These are phyloP conservation scores for Exsudoporus floridanus DNA, from an alignment of 1,284 basidiomycete genomes.

Conservation along the genomic window DNA sequence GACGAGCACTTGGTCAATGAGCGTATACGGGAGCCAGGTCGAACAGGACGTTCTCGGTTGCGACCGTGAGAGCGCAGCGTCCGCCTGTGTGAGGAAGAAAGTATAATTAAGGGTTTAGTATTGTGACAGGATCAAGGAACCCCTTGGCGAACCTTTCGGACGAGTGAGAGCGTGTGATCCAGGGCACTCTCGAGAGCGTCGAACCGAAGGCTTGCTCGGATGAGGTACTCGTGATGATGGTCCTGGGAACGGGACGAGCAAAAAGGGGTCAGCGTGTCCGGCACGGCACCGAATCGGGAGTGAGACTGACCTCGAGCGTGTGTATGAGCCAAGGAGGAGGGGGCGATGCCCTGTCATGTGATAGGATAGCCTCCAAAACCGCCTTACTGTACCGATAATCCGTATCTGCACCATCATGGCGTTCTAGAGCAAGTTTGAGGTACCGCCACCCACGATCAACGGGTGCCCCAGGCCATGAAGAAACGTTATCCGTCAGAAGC, in stretches of 20 bases:
- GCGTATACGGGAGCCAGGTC: slow-evolving; percentile 81
- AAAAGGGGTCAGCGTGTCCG: slow-evolving; percentile 11
- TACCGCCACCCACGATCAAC: slow-evolving; percentile 87
- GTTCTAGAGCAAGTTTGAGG: slow-evolving; percentile 75
- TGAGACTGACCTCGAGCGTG: slow-evolving; percentile 58
- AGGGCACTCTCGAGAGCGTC: slow-evolving; percentile 81
- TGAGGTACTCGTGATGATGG: slow-evolving; percentile 75
- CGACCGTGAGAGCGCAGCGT: slow-evolving; percentile 55
- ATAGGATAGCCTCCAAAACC: slow-evolving; percentile 75
- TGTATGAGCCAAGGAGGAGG: slow-evolving; percentile 84
- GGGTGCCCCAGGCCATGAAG: slow-evolving; percentile 80
- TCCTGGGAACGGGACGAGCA: slow-evolving; percentile 42
- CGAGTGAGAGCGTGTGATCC: slow-evolving; percentile 65
- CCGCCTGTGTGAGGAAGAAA: slow-evolving; percentile 44
- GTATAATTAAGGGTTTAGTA: slow-evolving; percentile 13
- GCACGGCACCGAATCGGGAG: slow-evolving; percentile 6
- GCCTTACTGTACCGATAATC: slow-evolving; percentile 76
- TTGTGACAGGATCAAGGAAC: slow-evolving; percentile 2
- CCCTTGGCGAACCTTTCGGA: slow-evolving; percentile 58
- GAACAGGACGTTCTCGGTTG: slow-evolving; percentile 55
- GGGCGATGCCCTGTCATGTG: slow-evolving; percentile 56
- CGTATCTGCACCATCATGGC: slow-evolving; percentile 74
- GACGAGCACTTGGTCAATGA: slow-evolving; percentile 83
- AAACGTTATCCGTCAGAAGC: slow-evolving; percentile 78
- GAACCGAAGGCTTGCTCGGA: slow-evolving; percentile 71